These are phyloP conservation scores for Rosa lucieae DNA, from an alignment of 306 rosid species.

Conservation along the genomic window DNA sequence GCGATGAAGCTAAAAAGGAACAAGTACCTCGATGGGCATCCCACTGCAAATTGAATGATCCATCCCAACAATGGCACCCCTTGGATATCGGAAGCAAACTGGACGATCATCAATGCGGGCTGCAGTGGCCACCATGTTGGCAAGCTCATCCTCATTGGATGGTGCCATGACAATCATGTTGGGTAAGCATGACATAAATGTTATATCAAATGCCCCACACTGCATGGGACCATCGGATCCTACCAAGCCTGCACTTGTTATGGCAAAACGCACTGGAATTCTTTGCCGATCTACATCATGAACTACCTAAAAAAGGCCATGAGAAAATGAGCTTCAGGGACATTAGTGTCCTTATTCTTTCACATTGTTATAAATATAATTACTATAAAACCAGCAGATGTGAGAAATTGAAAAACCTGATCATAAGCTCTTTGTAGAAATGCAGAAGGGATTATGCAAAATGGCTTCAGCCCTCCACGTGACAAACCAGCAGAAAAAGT, in stretches of 20 bases:
- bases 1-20: constrained; percentile 6
- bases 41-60: constrained; percentile 43
- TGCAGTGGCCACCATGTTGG: constrained; percentile 89
- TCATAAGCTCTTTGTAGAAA: constrained; percentile 91
- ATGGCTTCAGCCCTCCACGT: constrained; percentile 94
- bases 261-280: constrained; percentile 86
- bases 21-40: constrained; percentile 70
- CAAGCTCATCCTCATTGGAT: constrained; percentile 76
- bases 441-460: constrained; percentile 83
- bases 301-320: constrained; percentile 51
- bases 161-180: constrained; percentile 99
- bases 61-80: constrained; percentile 56
- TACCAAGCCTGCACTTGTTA: constrained; percentile 86
- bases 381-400: neutral
- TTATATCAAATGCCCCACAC: constrained; percentile 88
- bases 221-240: constrained; percentile 89
- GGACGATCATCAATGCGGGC: constrained; percentile 63
- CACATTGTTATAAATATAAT: neutral
- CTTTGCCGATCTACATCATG: constrained; percentile 90
- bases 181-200: constrained; percentile 92
- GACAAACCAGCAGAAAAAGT: constrained; percentile 92
- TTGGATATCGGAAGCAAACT: constrained; percentile 88
- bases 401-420: constrained; percentile 51
- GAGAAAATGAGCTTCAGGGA: constrained; percentile 3
- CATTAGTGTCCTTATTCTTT: neutral